These are phyloP conservation scores for Pythium rishiriense DNA, from an alignment of 352 stramenopile species.

Conservation along the genomic window DNA sequence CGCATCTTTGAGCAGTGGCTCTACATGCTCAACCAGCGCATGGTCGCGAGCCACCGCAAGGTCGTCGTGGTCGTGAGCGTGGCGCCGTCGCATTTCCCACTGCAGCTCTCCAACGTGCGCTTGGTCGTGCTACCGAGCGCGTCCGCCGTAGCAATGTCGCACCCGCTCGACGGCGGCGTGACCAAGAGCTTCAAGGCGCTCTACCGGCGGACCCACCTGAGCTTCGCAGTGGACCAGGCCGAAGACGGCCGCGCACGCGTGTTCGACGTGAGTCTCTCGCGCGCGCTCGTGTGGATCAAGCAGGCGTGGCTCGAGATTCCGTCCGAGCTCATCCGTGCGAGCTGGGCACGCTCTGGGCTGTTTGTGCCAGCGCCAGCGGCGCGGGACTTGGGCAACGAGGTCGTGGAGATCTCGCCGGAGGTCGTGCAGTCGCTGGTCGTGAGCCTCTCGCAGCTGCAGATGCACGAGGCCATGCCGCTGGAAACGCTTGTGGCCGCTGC, in stretches of 20 bases:
- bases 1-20: conserved; percentile 27
- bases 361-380: not conserved
- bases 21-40: conserved; percentile 28
- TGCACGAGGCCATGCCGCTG: conserved; percentile 22
- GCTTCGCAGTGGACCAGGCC: conserved; percentile 22
- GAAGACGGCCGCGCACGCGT: conserved; percentile 12
- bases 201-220: conserved; percentile 24
- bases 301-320: conserved; percentile 26
- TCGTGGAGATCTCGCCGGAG: conserved; percentile 9
- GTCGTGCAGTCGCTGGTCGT: conserved; percentile 26
- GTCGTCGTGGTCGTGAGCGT: conserved; percentile 11
- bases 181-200: conserved; percentile 25
- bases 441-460: conserved; percentile 27
- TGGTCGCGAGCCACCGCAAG: conserved; percentile 12
- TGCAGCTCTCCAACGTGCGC: conserved; percentile 19
- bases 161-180: conserved; percentile 17
- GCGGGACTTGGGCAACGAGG: too few relatives aligned
- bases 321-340: conserved; percentile 13
- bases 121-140: conserved; percentile 4
- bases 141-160: not conserved
- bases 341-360: conserved; percentile 12
- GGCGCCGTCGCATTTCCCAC: conserved; percentile 21
- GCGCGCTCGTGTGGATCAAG: conserved; percentile 21
- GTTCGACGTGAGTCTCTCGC: conserved; percentile 21
- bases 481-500: conserved; percentile 14